phyloP scores from a whole-genome alignment of 2,329 filamentous ascomycete species.

The Talaromyces sp. region DNA sequence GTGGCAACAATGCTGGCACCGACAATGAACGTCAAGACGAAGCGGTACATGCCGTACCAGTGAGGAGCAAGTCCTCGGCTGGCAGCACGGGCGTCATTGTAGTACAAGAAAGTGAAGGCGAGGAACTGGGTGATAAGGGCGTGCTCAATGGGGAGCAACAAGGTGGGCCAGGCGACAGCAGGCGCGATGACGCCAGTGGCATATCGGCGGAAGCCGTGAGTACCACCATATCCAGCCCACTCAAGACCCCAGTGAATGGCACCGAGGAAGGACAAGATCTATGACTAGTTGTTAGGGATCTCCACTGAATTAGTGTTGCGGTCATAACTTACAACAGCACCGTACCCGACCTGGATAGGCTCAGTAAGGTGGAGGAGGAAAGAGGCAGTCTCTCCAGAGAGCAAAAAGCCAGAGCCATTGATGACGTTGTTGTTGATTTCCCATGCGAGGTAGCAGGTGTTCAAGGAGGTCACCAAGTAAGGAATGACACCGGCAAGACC shows the following conservation, averaged over 20 bases:
- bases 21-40: constrained; percentile 86
- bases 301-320: neutral
- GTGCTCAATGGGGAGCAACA: constrained; percentile 78
- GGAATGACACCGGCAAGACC: constrained; percentile 77
- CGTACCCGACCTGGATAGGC: constrained; percentile 85
- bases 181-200: constrained; percentile 77
- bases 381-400: constrained; percentile 68
- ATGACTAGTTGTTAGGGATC: constrained; percentile 8
- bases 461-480: constrained; percentile 78
- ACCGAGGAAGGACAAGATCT: constrained; percentile 91
- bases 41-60: constrained; percentile 89
- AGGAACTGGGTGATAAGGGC: constrained; percentile 82
- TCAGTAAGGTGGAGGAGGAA: constrained; percentile 72
- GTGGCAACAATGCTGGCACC: constrained; percentile 77
- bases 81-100: constrained; percentile 72
- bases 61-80: constrained; percentile 72
- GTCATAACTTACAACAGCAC: constrained; percentile 65
- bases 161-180: constrained; percentile 82
- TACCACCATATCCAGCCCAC: constrained; percentile 65
- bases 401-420: constrained; percentile 60
- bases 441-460: constrained; percentile 78
- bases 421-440: constrained; percentile 69
- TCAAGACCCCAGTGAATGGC: constrained; percentile 93
- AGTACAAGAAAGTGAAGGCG: constrained; percentile 82
- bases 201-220: constrained; percentile 75